Percentiles rank a stretch among this genome's conserved stretches.
Conservation (phyloP, 2,329 filamentous ascomycete genomes). For the Penicillium hordei region DNA sequence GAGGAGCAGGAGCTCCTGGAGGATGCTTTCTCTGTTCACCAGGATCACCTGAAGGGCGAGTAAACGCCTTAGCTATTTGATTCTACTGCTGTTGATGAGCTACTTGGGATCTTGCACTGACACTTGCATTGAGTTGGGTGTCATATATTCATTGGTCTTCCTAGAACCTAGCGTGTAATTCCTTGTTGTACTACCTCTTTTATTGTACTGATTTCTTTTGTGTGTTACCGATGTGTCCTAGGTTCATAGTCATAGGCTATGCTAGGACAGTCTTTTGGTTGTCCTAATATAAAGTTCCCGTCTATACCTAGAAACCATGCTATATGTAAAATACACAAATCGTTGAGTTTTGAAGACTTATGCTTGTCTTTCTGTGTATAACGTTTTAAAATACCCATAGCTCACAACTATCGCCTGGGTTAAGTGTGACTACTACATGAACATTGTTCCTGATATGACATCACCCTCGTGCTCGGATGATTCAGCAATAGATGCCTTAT, state of each 20-base stretch:
- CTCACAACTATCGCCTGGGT: not conserved
- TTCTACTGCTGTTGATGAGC: constrained; percentile 6
- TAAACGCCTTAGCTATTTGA: constrained; percentile 36
- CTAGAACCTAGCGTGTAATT: constrained; percentile 31
- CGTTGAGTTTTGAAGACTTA: not conserved
- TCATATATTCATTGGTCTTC: constrained; percentile 27
- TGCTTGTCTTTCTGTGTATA: not conserved
- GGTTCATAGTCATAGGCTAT: constrained; percentile 9
- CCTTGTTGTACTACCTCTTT: constrained; percentile 27
- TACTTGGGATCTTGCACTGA: constrained; percentile 7
- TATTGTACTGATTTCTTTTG: constrained; percentile 28
- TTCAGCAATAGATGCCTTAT: constrained; percentile 18
- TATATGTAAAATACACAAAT: constrained; percentile 29
- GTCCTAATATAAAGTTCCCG: constrained; percentile 4
- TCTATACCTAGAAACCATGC: constrained; percentile 31
- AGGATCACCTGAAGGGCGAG: constrained; percentile 67
- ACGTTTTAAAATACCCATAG: not conserved
- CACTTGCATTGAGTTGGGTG: constrained; percentile 20
- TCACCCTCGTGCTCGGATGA: constrained; percentile 12
- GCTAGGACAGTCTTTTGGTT: constrained; percentile 14
- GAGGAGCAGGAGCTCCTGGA: constrained; percentile 84
- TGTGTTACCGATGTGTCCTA: constrained; percentile 29
- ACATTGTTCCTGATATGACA: constrained; percentile 12
- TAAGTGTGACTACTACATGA: not conserved
- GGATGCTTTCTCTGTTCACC: constrained; percentile 62